phyloP scores from a whole-genome alignment of 176 grass and related monocot genomes.

The Phragmites australis region DNA sequence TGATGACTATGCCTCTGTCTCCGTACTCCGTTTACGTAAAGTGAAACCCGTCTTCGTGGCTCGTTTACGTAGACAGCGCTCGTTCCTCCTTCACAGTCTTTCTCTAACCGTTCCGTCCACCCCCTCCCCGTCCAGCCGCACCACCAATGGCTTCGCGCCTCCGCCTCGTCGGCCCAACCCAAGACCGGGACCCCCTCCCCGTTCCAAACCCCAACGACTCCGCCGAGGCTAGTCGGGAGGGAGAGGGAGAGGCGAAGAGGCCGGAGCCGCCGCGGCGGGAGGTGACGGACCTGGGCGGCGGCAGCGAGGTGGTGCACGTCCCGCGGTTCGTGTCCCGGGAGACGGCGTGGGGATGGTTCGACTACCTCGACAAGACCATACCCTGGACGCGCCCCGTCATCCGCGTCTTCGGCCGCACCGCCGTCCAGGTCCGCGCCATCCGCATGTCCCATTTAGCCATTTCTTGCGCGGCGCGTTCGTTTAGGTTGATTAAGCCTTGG shows the following conservation, averaged over 20 bases:
- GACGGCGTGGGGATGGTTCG: constrained; percentile 73
- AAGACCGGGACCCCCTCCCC: background rate
- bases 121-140: background rate
- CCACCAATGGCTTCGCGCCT: constrained; percentile 58
- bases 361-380: constrained; percentile 66
- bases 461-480: background rate
- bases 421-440: constrained; percentile 44
- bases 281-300: constrained; percentile 54
- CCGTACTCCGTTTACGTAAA: background rate
- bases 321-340: constrained; percentile 57
- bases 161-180: constrained; percentile 18
- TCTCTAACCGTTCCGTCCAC: no score
- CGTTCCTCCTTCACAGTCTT: background rate
- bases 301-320: constrained; percentile 77
- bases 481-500: background rate
- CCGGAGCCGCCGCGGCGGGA: constrained; percentile 31
- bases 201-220: background rate
- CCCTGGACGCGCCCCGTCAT: constrained; percentile 68
- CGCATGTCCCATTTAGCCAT: background rate
- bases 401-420: constrained; percentile 68
- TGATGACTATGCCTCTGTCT: background rate
- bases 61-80: background rate
- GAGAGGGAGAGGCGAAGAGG: constrained; percentile 2
- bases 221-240: background rate
- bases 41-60: background rate